A percentile compares a stretch with the other conserved stretches of the same genome.
Conservation (phyloP, 2,329 filamentous ascomycete genomes). For the Tolypocladium pustulatum region DNA sequence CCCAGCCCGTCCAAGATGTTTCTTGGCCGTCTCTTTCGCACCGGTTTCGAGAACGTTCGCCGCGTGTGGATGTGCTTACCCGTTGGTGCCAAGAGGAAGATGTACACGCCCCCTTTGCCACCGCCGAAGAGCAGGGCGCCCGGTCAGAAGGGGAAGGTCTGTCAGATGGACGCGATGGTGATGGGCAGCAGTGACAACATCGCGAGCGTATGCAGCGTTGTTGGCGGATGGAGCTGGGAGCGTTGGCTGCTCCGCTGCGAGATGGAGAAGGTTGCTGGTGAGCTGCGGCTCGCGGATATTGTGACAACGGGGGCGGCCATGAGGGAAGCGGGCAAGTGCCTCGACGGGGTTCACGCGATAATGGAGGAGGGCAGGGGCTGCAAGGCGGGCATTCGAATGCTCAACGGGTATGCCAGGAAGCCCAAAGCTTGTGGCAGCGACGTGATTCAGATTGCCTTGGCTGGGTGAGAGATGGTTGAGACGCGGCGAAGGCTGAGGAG, state of each 20-base stretch:
- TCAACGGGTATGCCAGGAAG: conserved; percentile 56
- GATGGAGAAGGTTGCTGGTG: conserved; percentile 66
- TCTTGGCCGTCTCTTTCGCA: conserved; percentile 59
- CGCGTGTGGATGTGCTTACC: conserved; percentile 85
- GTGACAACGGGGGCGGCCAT: conserved; percentile 40
- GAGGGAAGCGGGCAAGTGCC: conserved; percentile 45
- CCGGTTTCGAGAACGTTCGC: conserved; percentile 71
- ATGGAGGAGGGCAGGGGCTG: conserved; percentile 52
- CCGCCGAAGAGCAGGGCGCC: conserved; percentile 21
- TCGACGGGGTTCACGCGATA: conserved; percentile 49
- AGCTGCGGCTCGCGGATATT: conserved; percentile 44
- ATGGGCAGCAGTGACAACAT: conserved; percentile 59
- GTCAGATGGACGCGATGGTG: conserved; percentile 51
- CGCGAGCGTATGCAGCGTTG: conserved; percentile 67
- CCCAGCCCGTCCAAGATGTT: conserved; percentile 73
- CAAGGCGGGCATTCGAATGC: conserved; percentile 49
- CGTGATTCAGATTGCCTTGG: conserved; percentile 26
- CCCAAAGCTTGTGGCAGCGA: conserved; percentile 28
- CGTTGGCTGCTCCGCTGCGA: conserved; percentile 87
- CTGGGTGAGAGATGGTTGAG: conserved; percentile 6
- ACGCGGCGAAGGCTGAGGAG: conserved; percentile 7
- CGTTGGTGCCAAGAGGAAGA: conserved; percentile 46
- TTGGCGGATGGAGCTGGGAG: conserved; percentile 90
- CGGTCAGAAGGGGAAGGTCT: conserved; percentile 31
- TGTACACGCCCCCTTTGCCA: conserved; percentile 18